These are phyloP conservation scores for Helminthosporium solani DNA, from an alignment of 2,329 filamentous ascomycete genomes.

Conservation along the genomic window DNA sequence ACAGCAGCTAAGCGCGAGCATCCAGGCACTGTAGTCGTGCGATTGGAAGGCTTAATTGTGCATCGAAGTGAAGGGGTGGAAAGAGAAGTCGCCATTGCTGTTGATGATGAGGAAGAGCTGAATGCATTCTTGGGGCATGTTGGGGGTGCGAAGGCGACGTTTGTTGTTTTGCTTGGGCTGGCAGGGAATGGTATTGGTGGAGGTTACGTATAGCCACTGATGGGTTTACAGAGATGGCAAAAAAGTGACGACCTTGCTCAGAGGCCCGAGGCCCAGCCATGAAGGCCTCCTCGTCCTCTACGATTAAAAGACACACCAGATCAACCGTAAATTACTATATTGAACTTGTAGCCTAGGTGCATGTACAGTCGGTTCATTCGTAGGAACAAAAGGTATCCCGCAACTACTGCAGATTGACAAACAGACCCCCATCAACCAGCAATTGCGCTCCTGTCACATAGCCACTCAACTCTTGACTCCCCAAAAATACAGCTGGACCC, in stretches of 20 bases:
- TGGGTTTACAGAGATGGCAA: too few species aligned
- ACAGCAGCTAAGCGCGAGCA: slow-evolving; percentile 62
- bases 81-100: slow-evolving; percentile 62
- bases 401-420: slow-evolving; percentile 68
- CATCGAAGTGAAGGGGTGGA: slow-evolving; percentile 41
- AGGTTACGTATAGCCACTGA: not conserved
- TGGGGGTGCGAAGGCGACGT: slow-evolving; percentile 56
- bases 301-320: too few species aligned
- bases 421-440: slow-evolving; percentile 83
- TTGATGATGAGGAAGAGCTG: slow-evolving; percentile 71
- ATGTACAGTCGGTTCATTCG: slow-evolving; percentile 5
- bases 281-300: too few species aligned
- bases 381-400: not conserved
- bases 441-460: slow-evolving; percentile 71
- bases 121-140: slow-evolving; percentile 69
- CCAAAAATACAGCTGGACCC: slow-evolving; percentile 82
- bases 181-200: slow-evolving; percentile 1
- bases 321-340: not conserved
- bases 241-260: too few species aligned
- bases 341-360: not conserved
- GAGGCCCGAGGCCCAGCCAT: too few species aligned
- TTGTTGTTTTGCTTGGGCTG: slow-evolving; percentile 45
- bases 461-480: slow-evolving; percentile 65
- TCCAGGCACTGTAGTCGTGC: slow-evolving; percentile 58
- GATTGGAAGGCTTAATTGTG: slow-evolving; percentile 67